These are phyloP conservation scores for Aspergillus awamori DNA, from an alignment of 2,329 filamentous ascomycete species.

Conservation along the genomic window DNA sequence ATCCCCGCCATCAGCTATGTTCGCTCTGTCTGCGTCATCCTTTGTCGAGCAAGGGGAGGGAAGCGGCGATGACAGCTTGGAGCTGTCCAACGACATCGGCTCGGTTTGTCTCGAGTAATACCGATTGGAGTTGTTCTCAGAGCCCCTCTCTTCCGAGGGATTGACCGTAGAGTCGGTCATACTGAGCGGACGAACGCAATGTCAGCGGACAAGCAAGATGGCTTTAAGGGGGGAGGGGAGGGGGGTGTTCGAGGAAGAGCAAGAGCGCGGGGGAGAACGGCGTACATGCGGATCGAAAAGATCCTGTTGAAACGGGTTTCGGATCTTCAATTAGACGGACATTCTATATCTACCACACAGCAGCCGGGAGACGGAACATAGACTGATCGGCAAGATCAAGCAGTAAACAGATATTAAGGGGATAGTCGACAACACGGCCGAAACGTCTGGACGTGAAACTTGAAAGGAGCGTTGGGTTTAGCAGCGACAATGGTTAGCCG, in stretches of 20 bases:
- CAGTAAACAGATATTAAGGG: not conserved
- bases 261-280: slow-evolving; percentile 1
- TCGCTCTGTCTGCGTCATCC: slow-evolving; percentile 20
- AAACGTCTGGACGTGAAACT: slow-evolving; percentile 22
- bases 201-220: not conserved
- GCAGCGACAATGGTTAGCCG: slow-evolving; percentile 26
- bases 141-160: slow-evolving; percentile 23
- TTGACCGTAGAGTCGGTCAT: slow-evolving; percentile 30
- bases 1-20: slow-evolving; percentile 18
- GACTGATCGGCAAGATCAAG: not conserved
- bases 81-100: slow-evolving; percentile 21
- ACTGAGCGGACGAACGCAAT: slow-evolving; percentile 9
- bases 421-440: not conserved
- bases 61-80: slow-evolving; percentile 32
- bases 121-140: slow-evolving; percentile 21
- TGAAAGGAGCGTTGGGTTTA: slow-evolving; percentile 27
- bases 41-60: slow-evolving; percentile 31
- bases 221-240: not conserved
- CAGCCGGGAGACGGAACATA: not conserved
- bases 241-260: not conserved
- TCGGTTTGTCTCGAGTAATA: slow-evolving; percentile 25
- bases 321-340: slow-evolving; percentile 3
- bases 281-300: slow-evolving; percentile 28
- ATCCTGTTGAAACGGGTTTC: slow-evolving; percentile 18
- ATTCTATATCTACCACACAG: slow-evolving; percentile 4